Evolutionary conservation across 2,329 filamentous ascomycete species (phyloP).

Genomic region (Piedraia hortae): DNA sequence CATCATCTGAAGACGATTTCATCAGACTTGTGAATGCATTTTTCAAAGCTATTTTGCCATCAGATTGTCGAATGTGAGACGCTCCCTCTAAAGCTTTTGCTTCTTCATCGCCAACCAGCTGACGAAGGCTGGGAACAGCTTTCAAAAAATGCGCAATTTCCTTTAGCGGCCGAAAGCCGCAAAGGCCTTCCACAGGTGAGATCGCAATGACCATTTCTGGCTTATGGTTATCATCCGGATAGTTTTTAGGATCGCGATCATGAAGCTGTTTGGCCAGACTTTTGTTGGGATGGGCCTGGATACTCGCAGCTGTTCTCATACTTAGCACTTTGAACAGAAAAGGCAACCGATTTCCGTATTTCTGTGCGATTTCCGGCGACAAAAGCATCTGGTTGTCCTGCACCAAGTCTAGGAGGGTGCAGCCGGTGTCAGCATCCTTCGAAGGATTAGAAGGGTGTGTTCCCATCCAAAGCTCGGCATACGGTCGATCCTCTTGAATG

Average conservation of each 20-base stretch:
- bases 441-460: slow-evolving; percentile 91
- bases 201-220: slow-evolving; percentile 98
- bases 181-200: slow-evolving; percentile 84
- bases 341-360: slow-evolving; percentile 59
- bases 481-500: slow-evolving; percentile 68
- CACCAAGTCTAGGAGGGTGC: slow-evolving; percentile 64
- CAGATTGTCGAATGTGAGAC: slow-evolving; percentile 20
- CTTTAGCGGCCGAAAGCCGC: slow-evolving; percentile 66
- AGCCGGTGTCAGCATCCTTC: slow-evolving; percentile 59
- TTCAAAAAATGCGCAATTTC: slow-evolving; percentile 72
- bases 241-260: slow-evolving; percentile 66
- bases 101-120: slow-evolving; percentile 21
- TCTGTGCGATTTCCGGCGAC: slow-evolving; percentile 40
- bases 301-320: slow-evolving; percentile 83
- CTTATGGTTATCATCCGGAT: slow-evolving; percentile 98
- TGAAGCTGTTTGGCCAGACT: slow-evolving; percentile 76
- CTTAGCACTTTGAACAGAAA: slow-evolving; percentile 97
- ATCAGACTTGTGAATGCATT: slow-evolving; percentile 54
- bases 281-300: slow-evolving; percentile 52
- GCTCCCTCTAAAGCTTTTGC: slow-evolving; percentile 19
- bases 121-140: slow-evolving; percentile 26
- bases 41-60: slow-evolving; percentile 55
- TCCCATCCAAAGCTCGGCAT: slow-evolving; percentile 99
- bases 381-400: slow-evolving; percentile 66
- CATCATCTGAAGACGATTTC: slow-evolving; percentile 39